phyloP scores from a whole-genome alignment of 2,329 filamentous ascomycete species.

The Calcarisporium arbuscula region DNA sequence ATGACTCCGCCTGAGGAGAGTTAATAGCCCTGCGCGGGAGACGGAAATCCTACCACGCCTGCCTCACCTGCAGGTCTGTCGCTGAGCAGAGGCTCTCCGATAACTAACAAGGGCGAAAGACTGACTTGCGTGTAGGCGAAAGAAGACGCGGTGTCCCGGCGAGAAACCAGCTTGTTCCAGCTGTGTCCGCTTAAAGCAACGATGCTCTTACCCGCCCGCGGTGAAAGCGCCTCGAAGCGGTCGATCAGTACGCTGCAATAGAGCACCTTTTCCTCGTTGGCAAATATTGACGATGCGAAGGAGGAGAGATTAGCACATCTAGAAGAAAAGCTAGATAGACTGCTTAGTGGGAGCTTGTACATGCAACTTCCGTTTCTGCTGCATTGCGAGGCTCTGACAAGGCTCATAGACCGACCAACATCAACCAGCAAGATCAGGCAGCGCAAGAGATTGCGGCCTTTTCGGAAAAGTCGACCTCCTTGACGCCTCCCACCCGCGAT shows the following conservation, averaged over 20 bases:
- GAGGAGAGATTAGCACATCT: conserved; percentile 44
- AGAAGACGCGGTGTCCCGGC: conserved; percentile 46
- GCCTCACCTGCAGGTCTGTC: conserved; percentile 41
- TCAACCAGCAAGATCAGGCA: conserved; percentile 18
- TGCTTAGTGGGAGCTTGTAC: conserved; percentile 36
- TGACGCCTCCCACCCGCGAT: conserved; percentile 20
- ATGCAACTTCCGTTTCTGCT: conserved; percentile 4
- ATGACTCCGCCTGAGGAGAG: conserved; percentile 28
- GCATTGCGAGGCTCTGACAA: conserved; percentile 20
- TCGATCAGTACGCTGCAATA: conserved; percentile 32
- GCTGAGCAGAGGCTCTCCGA: background rate
- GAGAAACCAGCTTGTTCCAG: conserved; percentile 46
- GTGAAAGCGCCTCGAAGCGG: conserved; percentile 31
- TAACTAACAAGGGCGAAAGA: conserved; percentile 1
- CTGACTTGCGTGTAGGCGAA: conserved; percentile 25
- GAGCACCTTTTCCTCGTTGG: background rate
- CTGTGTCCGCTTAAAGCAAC: conserved; percentile 40
- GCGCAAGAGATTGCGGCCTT: conserved; percentile 23
- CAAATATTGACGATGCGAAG: conserved; percentile 23
- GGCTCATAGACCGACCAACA: conserved; percentile 22
- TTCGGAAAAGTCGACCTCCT: conserved; percentile 29
- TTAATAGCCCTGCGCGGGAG: conserved; percentile 23
- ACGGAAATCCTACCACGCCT: conserved; percentile 34
- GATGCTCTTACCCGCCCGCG: conserved; percentile 37
- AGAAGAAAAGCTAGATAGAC: conserved; percentile 45